Evolutionary conservation across 306 rosid genomes (phyloP), one percentile per base, ranked within the genome.

Genomic region (Dryas alaskensis): DNA sequence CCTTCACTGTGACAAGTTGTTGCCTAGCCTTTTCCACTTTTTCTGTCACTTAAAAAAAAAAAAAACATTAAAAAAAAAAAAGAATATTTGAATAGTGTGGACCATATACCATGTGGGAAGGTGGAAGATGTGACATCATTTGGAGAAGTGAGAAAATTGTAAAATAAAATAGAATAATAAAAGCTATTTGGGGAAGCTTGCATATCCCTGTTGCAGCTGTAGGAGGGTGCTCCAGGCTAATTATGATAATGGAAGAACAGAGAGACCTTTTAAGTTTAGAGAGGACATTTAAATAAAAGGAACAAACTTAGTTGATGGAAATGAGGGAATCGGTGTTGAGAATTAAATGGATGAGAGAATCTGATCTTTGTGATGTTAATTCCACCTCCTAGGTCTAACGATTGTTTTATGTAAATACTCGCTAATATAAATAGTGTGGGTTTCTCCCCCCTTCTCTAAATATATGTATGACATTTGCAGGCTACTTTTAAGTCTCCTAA

Each of bases 401-500:
- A 17, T 22, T 7, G n/a, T 11, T 53, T n/a, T 53, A 4, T 16
- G 50, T 70, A 19, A 9, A 3, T 55, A 5, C 37, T 72, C 4
- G 12, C 53, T 13, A n/a, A 39, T 48, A 45, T 55, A 40, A 11
- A 47, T 46, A n/a, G 3, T 71, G 49, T 44, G 13, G 51, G 13
- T 39, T 14, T 82, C 19, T 39, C 53, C 9, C 4, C 55, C 37
- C 51, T 71, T 53, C 31, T 37, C 39, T 27, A 60, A 8, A 55
- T 80, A 62, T 63, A 8, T 45, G 7, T 40, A 10, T 67, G 63
- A 69, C 73, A 50, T n/a, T 48, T 74, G 85, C 90, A 92, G 97
- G 84, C 92, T 60, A 78, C 46, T 71, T 89, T 85, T 63, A 85
- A 77, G 59, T 91, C 93, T 83, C 90, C 96, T 12, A 92, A 78